Evolutionary conservation across 1,284 basidiomycete genomes (phyloP), one percentile per base, ranked within the genome.

Genomic region (Fistulina hepatica): DNA sequence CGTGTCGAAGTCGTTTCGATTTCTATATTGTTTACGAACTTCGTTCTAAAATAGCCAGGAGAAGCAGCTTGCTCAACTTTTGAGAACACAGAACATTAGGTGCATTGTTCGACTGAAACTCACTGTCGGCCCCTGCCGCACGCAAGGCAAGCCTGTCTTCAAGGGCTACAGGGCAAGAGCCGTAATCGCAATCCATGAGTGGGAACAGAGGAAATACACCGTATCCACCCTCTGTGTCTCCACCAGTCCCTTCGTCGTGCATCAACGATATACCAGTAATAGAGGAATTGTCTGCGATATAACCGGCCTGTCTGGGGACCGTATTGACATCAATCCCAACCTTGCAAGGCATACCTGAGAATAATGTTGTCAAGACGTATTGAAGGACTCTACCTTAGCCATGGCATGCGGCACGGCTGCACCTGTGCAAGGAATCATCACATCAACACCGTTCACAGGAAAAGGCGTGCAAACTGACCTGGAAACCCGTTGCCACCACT

Each of bases 191-290:
- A 40, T 58, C 58, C 1, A 49, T 52, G 5, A 69, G 52, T 5
- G 68, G 67, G 39, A 69, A 69, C 5, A 71, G 52, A 2, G 67
- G 67, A 42, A 69, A 71, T 23, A 67, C 56, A 12, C 67, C 67
- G 34, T 66, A 69, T 27, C 67, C 68, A 12, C 68, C 67, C 37
- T 59, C 53, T 2, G 63, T 61, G 41, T 69, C 68, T n/a, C 67
- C 67, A 17, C 68, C 68, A 0, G 67, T 70, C 3, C 69, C 69
- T 49, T 70, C 67, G 43, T 71, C 68, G 38, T 72, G 68, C 60
- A 69, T 64, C 19, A 69, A 53, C 8, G 67, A 69, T 20, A 71
- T 67, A 1, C 61, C 64, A 27, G 64, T 63, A 17, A 66, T 59
- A 6, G 62, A 57, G 2, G 63, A 64, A 42, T 64, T 65, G 44